Conservation (phyloP, 306 rosid genomes). For the Quillaja saponaria region DNA sequence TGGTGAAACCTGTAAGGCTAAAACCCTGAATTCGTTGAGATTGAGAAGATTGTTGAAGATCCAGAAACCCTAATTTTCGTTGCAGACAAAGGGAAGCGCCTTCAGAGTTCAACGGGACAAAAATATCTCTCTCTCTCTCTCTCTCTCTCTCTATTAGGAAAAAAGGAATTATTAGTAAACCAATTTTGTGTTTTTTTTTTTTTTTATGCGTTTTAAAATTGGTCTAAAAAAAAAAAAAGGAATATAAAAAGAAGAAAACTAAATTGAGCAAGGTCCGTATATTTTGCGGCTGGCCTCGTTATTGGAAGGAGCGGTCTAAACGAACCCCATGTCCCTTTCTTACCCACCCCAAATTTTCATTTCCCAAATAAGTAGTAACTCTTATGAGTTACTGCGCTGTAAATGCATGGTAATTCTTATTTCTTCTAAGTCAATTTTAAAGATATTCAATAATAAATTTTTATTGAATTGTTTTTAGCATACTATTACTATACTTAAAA, state of each 20-base stretch:
- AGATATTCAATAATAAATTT: no score
- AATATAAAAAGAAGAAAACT: no score
- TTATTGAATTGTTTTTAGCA: no score
- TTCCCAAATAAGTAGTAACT: no score
- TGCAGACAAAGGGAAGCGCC: constrained; percentile 39
- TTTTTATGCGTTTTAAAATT: not conserved
- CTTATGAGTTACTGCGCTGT: no score
- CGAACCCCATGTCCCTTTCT: not conserved
- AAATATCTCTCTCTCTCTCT: constrained; percentile 41
- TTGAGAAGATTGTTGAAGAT: constrained; percentile 45
- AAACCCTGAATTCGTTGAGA: constrained; percentile 29
- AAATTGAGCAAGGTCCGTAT: constrained; percentile 25
- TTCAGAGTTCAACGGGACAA: constrained; percentile 35
- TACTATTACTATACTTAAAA: no score
- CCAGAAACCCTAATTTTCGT: constrained; percentile 57
- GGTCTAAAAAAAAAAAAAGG: not conserved
- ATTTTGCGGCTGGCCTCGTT: constrained; percentile 1
- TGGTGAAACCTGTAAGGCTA: constrained; percentile 18
- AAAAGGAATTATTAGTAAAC: no score
- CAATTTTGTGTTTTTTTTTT: no score
- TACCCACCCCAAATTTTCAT: no score
- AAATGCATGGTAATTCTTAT: no score
- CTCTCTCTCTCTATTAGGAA: not conserved
- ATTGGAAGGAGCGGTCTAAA: not conserved
- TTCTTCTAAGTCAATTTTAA: no score